phyloP scores from a whole-genome alignment of 495 filamentous ascomycete species.

The Penicillium dipodomyicola region DNA sequence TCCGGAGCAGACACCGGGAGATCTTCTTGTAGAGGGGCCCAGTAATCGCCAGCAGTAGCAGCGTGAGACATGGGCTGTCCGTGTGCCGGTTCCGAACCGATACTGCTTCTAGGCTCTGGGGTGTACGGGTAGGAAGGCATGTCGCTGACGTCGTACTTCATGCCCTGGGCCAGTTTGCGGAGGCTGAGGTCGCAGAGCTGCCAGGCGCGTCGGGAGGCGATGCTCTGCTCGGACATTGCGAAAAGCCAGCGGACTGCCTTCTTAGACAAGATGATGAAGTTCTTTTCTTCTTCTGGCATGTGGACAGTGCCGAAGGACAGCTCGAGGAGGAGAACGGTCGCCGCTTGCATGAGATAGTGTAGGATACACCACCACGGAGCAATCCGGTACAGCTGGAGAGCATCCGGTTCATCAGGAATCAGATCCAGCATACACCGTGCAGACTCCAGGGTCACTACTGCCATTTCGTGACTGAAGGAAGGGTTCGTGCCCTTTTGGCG shows the following conservation, averaged over 20 bases:
- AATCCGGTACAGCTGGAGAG: constrained; percentile 51
- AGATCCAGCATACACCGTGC: constrained; percentile 54
- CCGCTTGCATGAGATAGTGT: constrained; percentile 64
- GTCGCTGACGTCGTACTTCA: constrained; percentile 43
- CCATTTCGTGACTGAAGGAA: constrained; percentile 57
- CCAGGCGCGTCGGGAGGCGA: constrained; percentile 57
- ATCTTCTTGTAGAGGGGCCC: constrained; percentile 16
- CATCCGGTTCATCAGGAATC: constrained; percentile 48
- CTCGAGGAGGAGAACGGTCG: constrained; percentile 60
- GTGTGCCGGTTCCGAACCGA: constrained; percentile 1
- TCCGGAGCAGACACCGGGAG: constrained; percentile 1
- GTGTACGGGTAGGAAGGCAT: constrained; percentile 34
- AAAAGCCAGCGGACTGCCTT: constrained; percentile 56
- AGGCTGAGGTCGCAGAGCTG: constrained; percentile 51
- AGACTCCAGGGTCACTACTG: constrained; percentile 53
- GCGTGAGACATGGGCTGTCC: not conserved
- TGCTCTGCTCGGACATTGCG: constrained; percentile 52
- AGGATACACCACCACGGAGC: constrained; percentile 65
- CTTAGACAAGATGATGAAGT: constrained; percentile 49
- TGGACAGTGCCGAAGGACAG: constrained; percentile 56
- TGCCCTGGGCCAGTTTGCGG: constrained; percentile 41
- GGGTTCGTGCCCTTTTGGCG: constrained; percentile 33
- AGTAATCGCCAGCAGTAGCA: not conserved
- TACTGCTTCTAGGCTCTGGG: constrained; percentile 14
- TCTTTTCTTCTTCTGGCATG: constrained; percentile 49